A percentile compares a stretch with the other conserved stretches of the same genome.
Conservation (phyloP, 140 eudicot genomes). For the Oenanthe javanica region DNA sequence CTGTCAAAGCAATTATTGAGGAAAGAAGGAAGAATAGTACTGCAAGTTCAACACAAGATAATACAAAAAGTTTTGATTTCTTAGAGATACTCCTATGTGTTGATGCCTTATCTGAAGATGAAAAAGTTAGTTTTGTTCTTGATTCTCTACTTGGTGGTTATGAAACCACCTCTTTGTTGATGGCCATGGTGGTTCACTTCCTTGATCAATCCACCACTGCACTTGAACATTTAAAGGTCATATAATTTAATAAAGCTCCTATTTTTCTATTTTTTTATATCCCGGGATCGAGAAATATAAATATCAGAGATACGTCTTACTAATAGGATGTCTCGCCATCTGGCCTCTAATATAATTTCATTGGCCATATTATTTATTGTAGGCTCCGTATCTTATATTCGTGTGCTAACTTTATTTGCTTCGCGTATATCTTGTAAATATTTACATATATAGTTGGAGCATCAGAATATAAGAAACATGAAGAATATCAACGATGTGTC, state of each 20-base stretch:
- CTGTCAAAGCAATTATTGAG: constrained; percentile 75
- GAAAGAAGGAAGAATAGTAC: constrained; percentile 52
- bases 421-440: not conserved
- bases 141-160: constrained; percentile 86
- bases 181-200: constrained; percentile 59
- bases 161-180: constrained; percentile 65
- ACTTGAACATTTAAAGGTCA: constrained; percentile 58
- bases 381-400: too few relatives aligned
- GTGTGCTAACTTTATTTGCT: not conserved
- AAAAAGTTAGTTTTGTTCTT: constrained; percentile 83
- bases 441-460: constrained; percentile 46
- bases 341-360: not conserved
- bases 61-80: constrained; percentile 2
- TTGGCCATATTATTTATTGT: not conserved
- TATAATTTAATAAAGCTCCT: not conserved
- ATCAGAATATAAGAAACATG: constrained; percentile 58
- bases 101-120: constrained; percentile 70
- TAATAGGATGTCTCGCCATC: not conserved
- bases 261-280: not conserved
- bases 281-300: too few relatives aligned
- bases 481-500: constrained; percentile 41
- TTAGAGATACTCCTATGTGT: constrained; percentile 25
- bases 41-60: constrained; percentile 6
- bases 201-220: constrained; percentile 48
- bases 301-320: not conserved